Evolutionary conservation across 371 early-diverging fungal genomes (phyloP), one percentile per base, ranked within the genome.

Genomic region (Apophysomyces ossiformis): DNA sequence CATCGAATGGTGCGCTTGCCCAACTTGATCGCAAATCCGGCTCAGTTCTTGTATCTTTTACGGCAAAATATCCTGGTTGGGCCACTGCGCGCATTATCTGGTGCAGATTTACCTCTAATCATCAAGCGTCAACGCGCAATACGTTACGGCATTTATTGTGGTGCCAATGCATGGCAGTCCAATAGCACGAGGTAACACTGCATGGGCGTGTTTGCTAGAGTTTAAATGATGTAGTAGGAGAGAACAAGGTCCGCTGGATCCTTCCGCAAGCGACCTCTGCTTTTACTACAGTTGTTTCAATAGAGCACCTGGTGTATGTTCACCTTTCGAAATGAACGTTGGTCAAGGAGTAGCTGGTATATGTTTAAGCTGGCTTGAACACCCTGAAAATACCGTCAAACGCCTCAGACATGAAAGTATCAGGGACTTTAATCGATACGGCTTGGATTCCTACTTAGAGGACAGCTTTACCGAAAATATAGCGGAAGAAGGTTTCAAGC

Each of bases 331-430:
- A 63, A 63, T 82, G 18, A 73, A 70, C 4, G 83, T 92, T 26
- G 93, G 93, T 0, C 80, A 87, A 67, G 95, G 95, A 21, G 81
- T 92, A 9, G 89, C 89, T 0, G 88, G 89, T 32, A 73, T 92
- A n/a, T 85, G 78, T 56, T 63, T 90, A 15, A 85, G 86, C 11
- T 61, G 89, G 8, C 59, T 87, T 4, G 79, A 85, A 43, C 64
- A 59, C 0, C 66, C 72, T 16, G 47, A 65, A 21, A 60, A 56
- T 41, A 76, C 75, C 11, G 73, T 15, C 74, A 82, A 61, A 63
- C 78, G 37, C 68, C 61, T 57, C 71, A 72, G 38, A 66, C 16
- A 57, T n/a, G 68, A 60, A 21, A 59, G 50, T 46, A 60, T 58
- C 13, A 61, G 58, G 1, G 57, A 71, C 21, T 35, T 61, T 21